These are phyloP conservation scores for Flaveria sonorensis DNA, from an alignment of 129 eudicot genomes.

Conservation along the genomic window DNA sequence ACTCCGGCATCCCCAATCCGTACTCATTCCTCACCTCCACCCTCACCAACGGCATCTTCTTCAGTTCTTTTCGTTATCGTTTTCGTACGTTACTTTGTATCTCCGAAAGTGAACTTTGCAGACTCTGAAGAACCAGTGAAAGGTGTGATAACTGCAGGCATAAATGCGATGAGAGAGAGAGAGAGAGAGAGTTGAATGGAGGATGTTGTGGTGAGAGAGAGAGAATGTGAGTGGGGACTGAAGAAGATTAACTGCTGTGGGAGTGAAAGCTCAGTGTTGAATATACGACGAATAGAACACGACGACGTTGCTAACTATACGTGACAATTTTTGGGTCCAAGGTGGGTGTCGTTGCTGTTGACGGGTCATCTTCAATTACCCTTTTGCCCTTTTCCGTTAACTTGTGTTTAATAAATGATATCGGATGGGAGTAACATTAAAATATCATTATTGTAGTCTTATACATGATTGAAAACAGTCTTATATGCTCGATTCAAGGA, in stretches of 20 bases:
- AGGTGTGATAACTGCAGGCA: conserved; percentile 15
- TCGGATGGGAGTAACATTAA: too few species aligned
- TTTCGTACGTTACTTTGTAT: conserved; percentile 25
- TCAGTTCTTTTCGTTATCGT: too few species aligned
- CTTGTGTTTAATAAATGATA: too few species aligned
- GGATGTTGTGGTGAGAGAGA: conserved; percentile 10
- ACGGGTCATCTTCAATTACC: conserved; percentile 23
- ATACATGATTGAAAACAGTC: too few species aligned
- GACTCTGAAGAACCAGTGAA: conserved; percentile 13
- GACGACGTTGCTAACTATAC: conserved; percentile 82
- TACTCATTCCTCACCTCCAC: conserved; percentile 84
- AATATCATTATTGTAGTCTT: too few species aligned
- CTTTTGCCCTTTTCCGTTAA: conserved; percentile 25
- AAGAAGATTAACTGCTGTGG: conserved; percentile 60
- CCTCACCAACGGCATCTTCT: conserved; percentile 74
- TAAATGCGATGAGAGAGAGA: conserved; percentile 46
- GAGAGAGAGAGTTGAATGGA: neutral
- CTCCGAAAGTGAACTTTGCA: conserved; percentile 21
- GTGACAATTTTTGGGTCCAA: conserved; percentile 68
- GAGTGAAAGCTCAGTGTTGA: conserved; percentile 21
- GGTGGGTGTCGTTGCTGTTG: conserved; percentile 40
- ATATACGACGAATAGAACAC: conserved; percentile 21
- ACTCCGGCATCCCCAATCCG: conserved; percentile 74
- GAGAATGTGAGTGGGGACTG: conserved; percentile 59
- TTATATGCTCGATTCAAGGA: too few species aligned